Conservation (phyloP, 768 basidiomycete genomes). For the Xanthoconium purpureum region DNA sequence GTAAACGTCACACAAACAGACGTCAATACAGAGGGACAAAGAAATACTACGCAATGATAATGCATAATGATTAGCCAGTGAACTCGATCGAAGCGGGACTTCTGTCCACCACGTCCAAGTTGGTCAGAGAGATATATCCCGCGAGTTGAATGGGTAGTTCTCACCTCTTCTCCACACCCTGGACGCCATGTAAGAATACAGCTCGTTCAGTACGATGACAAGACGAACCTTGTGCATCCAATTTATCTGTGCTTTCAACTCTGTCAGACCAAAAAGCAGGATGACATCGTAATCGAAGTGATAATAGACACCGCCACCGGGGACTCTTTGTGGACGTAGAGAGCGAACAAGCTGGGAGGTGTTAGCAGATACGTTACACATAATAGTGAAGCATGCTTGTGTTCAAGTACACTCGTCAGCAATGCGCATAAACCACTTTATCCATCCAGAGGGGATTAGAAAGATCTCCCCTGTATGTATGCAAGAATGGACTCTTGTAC, state of each 20-base stretch:
- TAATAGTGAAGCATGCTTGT: slow-evolving; percentile 1
- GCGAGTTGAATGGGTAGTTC: neutral
- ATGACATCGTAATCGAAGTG: slow-evolving; percentile 32
- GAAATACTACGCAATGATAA: neutral
- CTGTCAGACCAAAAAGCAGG: slow-evolving; percentile 41
- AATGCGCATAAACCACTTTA: neutral
- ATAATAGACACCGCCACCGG: slow-evolving; percentile 13
- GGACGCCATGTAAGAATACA: neutral
- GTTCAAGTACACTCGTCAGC: neutral
- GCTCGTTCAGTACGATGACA: neutral
- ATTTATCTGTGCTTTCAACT: slow-evolving; percentile 42
- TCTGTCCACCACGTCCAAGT: neutral
- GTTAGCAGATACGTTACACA: slow-evolving; percentile 13
- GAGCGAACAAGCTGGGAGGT: slow-evolving; percentile 3
- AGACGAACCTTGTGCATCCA: slow-evolving; percentile 35
- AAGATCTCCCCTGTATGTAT: slow-evolving; percentile 16
- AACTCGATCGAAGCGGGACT: slow-evolving; percentile 21
- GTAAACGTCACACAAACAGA: neutral
- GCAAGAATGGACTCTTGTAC: slow-evolving; percentile 5
- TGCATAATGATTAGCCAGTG: slow-evolving; percentile 1
- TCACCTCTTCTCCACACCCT: slow-evolving; percentile 22
- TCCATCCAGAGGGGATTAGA: slow-evolving; percentile 11
- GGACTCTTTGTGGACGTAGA: neutral
- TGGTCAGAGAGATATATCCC: neutral
- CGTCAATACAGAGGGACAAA: neutral